Base-by-base conservation (phyloP, 768 basidiomycete genomes). In the Tricholoma matsutake region DNA sequence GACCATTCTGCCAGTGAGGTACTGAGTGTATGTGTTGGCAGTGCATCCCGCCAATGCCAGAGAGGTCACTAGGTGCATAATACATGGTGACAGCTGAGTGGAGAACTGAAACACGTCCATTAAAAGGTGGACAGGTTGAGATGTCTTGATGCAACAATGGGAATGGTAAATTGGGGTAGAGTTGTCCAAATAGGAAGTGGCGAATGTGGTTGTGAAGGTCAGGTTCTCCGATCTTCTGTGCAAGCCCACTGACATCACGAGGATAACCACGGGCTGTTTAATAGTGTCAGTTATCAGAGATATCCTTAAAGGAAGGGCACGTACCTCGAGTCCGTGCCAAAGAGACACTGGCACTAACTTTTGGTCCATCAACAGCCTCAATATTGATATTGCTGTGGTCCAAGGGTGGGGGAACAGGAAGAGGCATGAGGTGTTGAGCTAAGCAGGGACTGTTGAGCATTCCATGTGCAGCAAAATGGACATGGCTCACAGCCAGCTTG, bases 21-120 rank as follows among this genome's bases (percentile, higher is more conserved):
- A 64, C 71, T 0, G 70, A 65, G 0, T 68, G 68, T 54, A 77
- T 76, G 4, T 59, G 22, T 51, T 71, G 67, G 9, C 60, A 64
- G 14, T 61, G 60, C 65, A 72, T 65, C n/a, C 69, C 67, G n/a
- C 63, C 39, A 52, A 67, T 14, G 1, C 67, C 62, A 35, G 66
- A 68, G 6, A 58, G 56, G 31, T 68, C 68, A 61, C 64, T 69
- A 16, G 70, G 70, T 6, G 68, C 67, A 43, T 65, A 63, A 55
- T 69, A 75, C 63, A 61, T 68, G 1, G 73, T 68, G 9, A 65
- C 51, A 2, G 70, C 74, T 11, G 72, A 76, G n/a, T 68, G 67
- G 57, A 61, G 73, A 1, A 71, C 66, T 39, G 37, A 39, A 39
- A 39, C 37, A 39, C 13, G 13, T 39, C 37, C 37, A 39, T 39